Conservation (phyloP, 1,284 basidiomycete species). For the Tilletia indica region DNA sequence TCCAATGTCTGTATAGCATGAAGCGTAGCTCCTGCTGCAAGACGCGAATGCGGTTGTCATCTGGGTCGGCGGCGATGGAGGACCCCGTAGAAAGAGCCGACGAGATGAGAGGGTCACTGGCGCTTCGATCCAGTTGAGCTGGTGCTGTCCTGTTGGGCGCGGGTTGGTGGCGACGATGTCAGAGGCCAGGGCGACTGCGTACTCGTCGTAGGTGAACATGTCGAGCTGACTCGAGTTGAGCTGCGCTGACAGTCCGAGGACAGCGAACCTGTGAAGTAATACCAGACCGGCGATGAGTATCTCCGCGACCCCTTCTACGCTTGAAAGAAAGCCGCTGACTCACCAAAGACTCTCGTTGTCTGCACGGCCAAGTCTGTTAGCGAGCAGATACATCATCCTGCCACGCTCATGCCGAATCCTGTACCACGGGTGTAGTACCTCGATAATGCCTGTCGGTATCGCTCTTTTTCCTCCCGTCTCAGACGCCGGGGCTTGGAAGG, state of each 20-base stretch:
- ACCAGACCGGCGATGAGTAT: background rate
- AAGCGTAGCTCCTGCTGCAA: conserved; percentile 63
- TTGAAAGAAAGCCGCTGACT: conserved; percentile 27
- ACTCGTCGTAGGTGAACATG: conserved; percentile 73
- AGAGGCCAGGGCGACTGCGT: conserved; percentile 40
- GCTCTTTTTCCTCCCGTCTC: conserved; percentile 20
- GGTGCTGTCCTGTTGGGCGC: conserved; percentile 5
- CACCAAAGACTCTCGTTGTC: conserved; percentile 93
- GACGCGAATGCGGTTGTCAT: conserved; percentile 47
- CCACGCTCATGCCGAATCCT: conserved; percentile 82
- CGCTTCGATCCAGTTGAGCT: background rate
- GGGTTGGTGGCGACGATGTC: conserved; percentile 43
- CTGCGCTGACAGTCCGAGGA: conserved; percentile 89
- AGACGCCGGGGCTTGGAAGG: conserved; percentile 10
- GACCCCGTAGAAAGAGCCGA: conserved; percentile 12
- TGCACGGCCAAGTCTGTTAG: conserved; percentile 79
- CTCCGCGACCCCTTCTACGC: background rate
- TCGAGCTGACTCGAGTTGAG: conserved; percentile 85
- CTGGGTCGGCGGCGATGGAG: conserved; percentile 33
- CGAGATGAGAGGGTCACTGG: background rate
- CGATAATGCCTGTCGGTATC: conserved; percentile 42
- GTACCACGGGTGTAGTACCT: conserved; percentile 79
- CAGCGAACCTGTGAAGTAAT: conserved; percentile 71
- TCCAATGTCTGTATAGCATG: conserved; percentile 95
- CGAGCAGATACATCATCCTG: conserved; percentile 84